Evolutionary conservation across 805 yeast species (phyloP).

Genomic region (Isabelozyma heimii): DNA sequence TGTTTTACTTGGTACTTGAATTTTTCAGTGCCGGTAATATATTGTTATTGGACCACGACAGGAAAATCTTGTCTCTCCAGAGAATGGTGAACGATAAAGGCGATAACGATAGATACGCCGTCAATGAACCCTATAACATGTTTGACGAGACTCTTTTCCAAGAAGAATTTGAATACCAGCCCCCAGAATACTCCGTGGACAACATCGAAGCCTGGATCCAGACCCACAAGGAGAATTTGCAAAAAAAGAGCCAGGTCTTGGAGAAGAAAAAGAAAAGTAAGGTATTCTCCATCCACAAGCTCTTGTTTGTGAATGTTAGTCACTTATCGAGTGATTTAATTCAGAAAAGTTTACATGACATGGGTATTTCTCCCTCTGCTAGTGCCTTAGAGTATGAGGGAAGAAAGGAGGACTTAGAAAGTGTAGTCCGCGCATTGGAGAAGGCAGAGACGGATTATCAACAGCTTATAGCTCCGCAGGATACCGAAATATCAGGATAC

Average conservation of each 20-base stretch:
- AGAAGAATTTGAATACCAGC: constrained; percentile 8
- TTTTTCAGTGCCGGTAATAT: constrained; percentile 96
- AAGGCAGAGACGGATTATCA: constrained; percentile 45
- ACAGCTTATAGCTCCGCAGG: constrained; percentile 27
- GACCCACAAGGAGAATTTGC: constrained; percentile 25
- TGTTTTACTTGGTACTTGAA: constrained; percentile 75
- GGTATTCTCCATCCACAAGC: constrained; percentile 62
- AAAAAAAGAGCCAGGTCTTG: constrained; percentile 5
- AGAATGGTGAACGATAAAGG: constrained; percentile 76
- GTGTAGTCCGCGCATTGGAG: constrained; percentile 40
- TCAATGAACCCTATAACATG: constrained; percentile 67
- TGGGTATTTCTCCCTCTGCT: constrained; percentile 47
- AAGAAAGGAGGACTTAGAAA: constrained; percentile 24
- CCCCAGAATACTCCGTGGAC: constrained; percentile 21
- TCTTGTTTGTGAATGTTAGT: constrained; percentile 65
- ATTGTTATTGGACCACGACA: constrained; percentile 66
- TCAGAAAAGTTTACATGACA: constrained; percentile 49
- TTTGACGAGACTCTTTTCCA: constrained; percentile 54
- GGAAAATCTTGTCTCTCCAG: constrained; percentile 68
- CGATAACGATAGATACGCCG: constrained; percentile 62
- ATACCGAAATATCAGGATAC: constrained; percentile 49
- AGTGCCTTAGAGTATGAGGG: constrained; percentile 26
- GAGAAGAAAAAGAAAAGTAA: constrained; percentile 37
- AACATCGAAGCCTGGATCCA: constrained; percentile 40
- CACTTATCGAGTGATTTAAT: constrained; percentile 78